A percentile compares a stretch with the other conserved stretches of the same genome.
Conservation (phyloP, 2,329 filamentous ascomycete genomes). For the Calonectria pteridis region DNA sequence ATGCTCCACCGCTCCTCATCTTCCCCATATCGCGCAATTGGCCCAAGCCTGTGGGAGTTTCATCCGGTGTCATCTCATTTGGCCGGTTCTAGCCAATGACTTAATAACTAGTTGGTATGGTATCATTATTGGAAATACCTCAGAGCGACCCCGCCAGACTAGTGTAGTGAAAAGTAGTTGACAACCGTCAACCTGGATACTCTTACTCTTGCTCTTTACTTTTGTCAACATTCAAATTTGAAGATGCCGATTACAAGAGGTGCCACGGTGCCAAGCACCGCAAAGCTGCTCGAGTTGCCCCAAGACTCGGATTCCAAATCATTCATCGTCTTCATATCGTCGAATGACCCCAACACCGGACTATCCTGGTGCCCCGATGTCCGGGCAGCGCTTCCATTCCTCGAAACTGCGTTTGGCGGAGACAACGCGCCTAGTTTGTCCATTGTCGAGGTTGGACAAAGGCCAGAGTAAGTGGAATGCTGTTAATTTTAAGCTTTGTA, state of each 20-base stretch:
- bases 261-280: background rate
- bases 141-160: background rate
- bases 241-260: background rate
- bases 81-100: background rate
- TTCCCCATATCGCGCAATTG: background rate
- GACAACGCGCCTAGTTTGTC: background rate
- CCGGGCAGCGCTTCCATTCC: background rate
- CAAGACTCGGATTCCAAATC: background rate
- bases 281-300: background rate
- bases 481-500: background rate
- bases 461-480: slow-evolving; percentile 4
- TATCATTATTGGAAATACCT: background rate
- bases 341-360: background rate
- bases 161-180: background rate
- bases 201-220: background rate
- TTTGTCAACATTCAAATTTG: background rate
- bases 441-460: slow-evolving; percentile 5
- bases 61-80: background rate
- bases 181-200: no score
- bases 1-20: no score
- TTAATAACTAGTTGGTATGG: background rate
- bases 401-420: background rate
- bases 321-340: slow-evolving; percentile 2
- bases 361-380: slow-evolving; percentile 14
- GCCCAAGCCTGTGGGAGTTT: background rate